Evolutionary conservation across 768 basidiomycete genomes (phyloP).

Genomic region (Termitomyces heimii): DNA sequence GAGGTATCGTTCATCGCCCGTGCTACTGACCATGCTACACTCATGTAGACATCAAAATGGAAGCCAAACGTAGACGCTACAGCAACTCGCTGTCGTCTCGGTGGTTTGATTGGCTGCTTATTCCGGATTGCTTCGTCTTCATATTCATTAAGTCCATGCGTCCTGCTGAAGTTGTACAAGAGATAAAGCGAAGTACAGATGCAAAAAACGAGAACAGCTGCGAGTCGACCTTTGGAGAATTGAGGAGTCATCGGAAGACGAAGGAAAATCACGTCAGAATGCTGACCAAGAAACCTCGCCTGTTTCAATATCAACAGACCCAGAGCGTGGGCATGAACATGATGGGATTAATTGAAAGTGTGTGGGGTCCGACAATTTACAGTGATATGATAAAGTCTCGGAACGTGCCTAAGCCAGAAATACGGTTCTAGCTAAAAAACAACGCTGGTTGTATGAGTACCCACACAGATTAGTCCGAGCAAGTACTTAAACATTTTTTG

Average conservation of each 20-base stretch:
- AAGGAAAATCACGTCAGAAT: not conserved
- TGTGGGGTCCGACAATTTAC: too few species aligned
- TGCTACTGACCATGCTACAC: slow-evolving; percentile 26
- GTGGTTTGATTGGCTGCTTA: not conserved
- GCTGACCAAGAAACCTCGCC: not conserved
- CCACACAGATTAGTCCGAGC: too few species aligned
- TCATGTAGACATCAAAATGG: slow-evolving; percentile 34
- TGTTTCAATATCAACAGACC: not conserved
- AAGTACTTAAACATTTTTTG: too few species aligned
- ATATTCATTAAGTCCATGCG: not conserved
- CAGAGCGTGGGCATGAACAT: not conserved
- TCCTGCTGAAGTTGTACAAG: not conserved
- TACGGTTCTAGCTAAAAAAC: too few species aligned
- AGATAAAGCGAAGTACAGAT: slow-evolving; percentile 2
- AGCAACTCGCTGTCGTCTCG: slow-evolving; percentile 22
- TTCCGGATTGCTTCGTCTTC: not conserved
- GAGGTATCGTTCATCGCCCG: slow-evolving; percentile 18
- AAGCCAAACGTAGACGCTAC: slow-evolving; percentile 28
- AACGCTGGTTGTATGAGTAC: too few species aligned
- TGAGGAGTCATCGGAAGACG: not conserved
- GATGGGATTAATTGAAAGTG: too few species aligned
- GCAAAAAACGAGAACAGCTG: not conserved
- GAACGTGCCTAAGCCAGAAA: too few species aligned
- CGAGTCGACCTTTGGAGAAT: not conserved
- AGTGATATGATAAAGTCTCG: too few species aligned